Conservation (phyloP, 305 asterid species). For the Fraxinus greggii region DNA sequence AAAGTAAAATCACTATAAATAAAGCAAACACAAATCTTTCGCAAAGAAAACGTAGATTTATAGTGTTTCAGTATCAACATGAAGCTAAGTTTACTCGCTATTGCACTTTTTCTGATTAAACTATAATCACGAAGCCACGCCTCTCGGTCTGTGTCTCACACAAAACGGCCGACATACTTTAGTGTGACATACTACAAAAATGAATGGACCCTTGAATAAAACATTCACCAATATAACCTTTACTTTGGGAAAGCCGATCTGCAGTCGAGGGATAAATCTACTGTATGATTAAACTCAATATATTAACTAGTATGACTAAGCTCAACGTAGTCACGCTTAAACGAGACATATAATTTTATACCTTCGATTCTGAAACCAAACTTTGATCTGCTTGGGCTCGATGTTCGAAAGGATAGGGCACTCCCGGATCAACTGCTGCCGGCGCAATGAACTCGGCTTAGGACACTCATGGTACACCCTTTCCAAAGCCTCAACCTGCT, state of each 20-base stretch:
- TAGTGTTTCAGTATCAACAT: neutral
- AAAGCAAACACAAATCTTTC: neutral
- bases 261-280: neutral
- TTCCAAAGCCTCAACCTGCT: constrained; percentile 94
- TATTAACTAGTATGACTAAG: neutral
- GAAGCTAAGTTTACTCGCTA: neutral
- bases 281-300: neutral
- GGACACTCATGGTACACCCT: constrained; percentile 93
- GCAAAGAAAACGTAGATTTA: neutral
- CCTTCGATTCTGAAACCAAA: constrained; percentile 99
- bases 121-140: neutral
- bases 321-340: neutral
- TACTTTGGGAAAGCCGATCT: neutral
- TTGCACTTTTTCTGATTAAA: neutral
- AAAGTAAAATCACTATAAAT: neutral
- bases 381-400: constrained; percentile 99
- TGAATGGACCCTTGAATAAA: neutral
- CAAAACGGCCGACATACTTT: neutral
- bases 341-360: constrained; percentile 12
- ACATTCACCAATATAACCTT: neutral
- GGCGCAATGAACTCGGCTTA: constrained; percentile 82
- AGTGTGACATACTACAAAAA: neutral
- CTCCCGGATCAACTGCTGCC: constrained; percentile 91
- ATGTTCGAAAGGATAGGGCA: constrained; percentile 86
- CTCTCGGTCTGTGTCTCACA: neutral